These are phyloP conservation scores for Didymella lethalis DNA, from an alignment of 2,329 filamentous ascomycete genomes.

Conservation along the genomic window DNA sequence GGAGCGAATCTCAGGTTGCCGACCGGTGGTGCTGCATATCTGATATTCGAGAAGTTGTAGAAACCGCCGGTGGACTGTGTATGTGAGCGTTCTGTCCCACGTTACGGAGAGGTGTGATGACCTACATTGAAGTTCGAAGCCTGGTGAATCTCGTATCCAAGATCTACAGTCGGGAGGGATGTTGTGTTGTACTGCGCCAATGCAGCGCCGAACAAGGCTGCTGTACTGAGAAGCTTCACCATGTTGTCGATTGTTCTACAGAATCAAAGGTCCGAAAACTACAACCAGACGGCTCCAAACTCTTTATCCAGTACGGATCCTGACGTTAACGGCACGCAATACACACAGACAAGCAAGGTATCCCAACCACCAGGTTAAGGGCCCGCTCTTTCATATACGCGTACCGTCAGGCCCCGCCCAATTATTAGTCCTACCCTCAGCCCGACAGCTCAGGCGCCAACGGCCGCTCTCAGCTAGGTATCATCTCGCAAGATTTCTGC, in stretches of 20 bases:
- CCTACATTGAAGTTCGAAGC: constrained; percentile 57
- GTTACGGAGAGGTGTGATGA: constrained; percentile 5
- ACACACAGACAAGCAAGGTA: constrained; percentile 8
- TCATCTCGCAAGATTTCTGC: neutral
- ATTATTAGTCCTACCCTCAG: neutral
- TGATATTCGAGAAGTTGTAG: constrained; percentile 66
- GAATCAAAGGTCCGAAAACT: neutral
- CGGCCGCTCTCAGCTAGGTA: neutral
- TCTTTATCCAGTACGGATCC: constrained; percentile 10
- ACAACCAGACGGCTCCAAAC: neutral
- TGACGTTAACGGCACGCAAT: constrained; percentile 8
- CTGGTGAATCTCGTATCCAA: constrained; percentile 63
- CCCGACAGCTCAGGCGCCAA: constrained; percentile 7
- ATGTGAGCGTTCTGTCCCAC: constrained; percentile 14
- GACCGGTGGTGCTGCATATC: constrained; percentile 63
- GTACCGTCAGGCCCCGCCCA: constrained; percentile 1
- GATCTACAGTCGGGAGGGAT: constrained; percentile 57
- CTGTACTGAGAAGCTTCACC: constrained; percentile 32
- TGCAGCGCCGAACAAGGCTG: constrained; percentile 33
- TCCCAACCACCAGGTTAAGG: constrained; percentile 6
- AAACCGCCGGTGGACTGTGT: constrained; percentile 50
- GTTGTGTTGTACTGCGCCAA: constrained; percentile 35
- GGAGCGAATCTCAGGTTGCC: constrained; percentile 61
- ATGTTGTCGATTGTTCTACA: constrained; percentile 21
- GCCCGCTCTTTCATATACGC: neutral